phyloP scores from a whole-genome alignment of 768 basidiomycete species.

The Boletales sp. region DNA sequence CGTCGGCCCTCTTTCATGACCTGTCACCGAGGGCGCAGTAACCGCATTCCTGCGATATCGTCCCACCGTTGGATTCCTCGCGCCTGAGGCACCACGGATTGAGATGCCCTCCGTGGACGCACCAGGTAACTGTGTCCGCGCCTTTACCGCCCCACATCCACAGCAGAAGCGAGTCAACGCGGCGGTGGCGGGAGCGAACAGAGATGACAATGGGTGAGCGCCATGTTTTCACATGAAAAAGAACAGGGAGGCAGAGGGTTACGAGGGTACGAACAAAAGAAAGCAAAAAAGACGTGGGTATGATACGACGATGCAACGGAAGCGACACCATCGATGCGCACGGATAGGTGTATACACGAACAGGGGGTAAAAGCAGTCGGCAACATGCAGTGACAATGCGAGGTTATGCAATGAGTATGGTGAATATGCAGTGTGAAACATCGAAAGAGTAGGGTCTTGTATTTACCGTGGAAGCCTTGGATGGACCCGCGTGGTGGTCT shows the following conservation, averaged over 20 bases:
- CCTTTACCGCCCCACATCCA: slow-evolving; percentile 28
- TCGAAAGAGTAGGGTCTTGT: slow-evolving; percentile 35
- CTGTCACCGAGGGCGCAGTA: slow-evolving; percentile 20
- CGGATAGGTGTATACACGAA: slow-evolving; percentile 16
- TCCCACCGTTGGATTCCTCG: slow-evolving; percentile 40
- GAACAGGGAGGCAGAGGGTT: not conserved
- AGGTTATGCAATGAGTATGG: slow-evolving; percentile 24
- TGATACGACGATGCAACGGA: slow-evolving; percentile 11
- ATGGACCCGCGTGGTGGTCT: slow-evolving; percentile 42
- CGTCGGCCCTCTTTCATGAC: slow-evolving; percentile 15
- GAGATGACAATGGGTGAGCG: slow-evolving; percentile 36
- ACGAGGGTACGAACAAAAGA: slow-evolving; percentile 9
- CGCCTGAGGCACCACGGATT: slow-evolving; percentile 62
- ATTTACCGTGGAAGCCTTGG: slow-evolving; percentile 67
- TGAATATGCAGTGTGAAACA: slow-evolving; percentile 25
- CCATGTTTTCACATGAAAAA: slow-evolving; percentile 23
- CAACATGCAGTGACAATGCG: slow-evolving; percentile 11
- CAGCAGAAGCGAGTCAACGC: slow-evolving; percentile 18
- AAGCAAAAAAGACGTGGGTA: not conserved
- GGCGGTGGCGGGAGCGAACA: slow-evolving; percentile 26
- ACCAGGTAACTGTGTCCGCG: slow-evolving; percentile 23
- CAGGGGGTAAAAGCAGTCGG: slow-evolving; percentile 6
- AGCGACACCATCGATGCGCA: slow-evolving; percentile 10
- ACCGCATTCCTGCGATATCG: slow-evolving; percentile 61
- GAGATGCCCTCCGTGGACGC: slow-evolving; percentile 50